A percentile compares a stretch with the other conserved stretches of the same genome.
Evolutionary conservation across 2,329 filamentous ascomycete species (phyloP).

Genomic region (Alternaria sp.): DNA sequence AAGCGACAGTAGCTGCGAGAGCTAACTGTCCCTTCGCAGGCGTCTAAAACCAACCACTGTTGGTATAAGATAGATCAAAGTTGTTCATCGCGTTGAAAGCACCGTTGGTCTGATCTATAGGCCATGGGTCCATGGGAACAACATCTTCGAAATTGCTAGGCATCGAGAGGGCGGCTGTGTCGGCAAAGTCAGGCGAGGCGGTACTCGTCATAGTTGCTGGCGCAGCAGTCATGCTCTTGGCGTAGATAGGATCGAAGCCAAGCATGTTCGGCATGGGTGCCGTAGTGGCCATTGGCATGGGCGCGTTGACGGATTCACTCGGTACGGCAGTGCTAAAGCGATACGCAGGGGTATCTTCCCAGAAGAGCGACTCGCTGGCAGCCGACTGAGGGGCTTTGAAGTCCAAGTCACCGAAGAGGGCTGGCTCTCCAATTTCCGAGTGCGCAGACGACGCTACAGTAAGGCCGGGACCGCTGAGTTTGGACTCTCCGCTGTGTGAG

Average conservation of each 20-base stretch:
- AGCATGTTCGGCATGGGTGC: conserved; percentile 29
- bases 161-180: conserved; percentile 41
- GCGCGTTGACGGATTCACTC: conserved; percentile 28
- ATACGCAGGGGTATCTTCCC: conserved; percentile 47
- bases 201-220: conserved; percentile 33
- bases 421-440: conserved; percentile 48
- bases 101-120: conserved; percentile 35
- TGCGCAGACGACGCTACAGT: conserved; percentile 51
- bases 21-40: conserved; percentile 22
- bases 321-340: conserved; percentile 35
- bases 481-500: conserved; percentile 51
- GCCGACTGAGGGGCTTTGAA: conserved; percentile 38
- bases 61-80: conserved; percentile 35
- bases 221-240: conserved; percentile 32
- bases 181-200: conserved; percentile 29
- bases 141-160: conserved; percentile 40
- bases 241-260: conserved; percentile 38
- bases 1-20: conserved; percentile 18
- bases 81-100: conserved; percentile 31
- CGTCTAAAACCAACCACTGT: conserved; percentile 43
- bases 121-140: conserved; percentile 38
- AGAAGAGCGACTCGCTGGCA: conserved; percentile 43
- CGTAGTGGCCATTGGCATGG: conserved; percentile 32
- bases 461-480: conserved; percentile 48
- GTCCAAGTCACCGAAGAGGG: conserved; percentile 44